These are phyloP conservation scores for Clonostachys byssicola DNA, from an alignment of 2,329 filamentous ascomycete species.

Conservation along the genomic window DNA sequence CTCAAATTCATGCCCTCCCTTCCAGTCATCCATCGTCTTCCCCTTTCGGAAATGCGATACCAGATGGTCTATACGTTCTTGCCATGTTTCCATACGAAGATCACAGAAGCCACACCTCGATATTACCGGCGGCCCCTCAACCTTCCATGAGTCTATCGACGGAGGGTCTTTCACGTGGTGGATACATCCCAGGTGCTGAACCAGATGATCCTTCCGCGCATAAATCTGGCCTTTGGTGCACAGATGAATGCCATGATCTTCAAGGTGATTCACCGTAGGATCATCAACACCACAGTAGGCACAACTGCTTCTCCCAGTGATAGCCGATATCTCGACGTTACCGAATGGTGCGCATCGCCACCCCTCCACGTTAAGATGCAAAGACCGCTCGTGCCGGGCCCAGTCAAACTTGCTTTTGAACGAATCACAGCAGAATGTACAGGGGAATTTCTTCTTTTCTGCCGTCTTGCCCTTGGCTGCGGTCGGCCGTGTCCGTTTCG, in stretches of 20 bases:
- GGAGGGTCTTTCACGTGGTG: slow-evolving; percentile 25
- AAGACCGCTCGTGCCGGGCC: slow-evolving; percentile 41
- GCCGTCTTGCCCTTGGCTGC: neutral
- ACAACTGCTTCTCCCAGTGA: slow-evolving; percentile 12
- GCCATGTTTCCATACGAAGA: slow-evolving; percentile 13
- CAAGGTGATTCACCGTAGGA: slow-evolving; percentile 12
- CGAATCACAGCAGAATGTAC: slow-evolving; percentile 2
- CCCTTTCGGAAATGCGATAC: slow-evolving; percentile 18
- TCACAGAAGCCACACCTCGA: slow-evolving; percentile 23
- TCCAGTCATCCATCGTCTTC: slow-evolving; percentile 18
- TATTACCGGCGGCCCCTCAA: slow-evolving; percentile 9
- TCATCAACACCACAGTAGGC: slow-evolving; percentile 14
- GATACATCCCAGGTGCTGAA: slow-evolving; percentile 18
- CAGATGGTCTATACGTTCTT: slow-evolving; percentile 17
- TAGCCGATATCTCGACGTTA: slow-evolving; percentile 6
- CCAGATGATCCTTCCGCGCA: slow-evolving; percentile 20
- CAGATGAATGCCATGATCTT: slow-evolving; percentile 10
- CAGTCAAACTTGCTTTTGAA: slow-evolving; percentile 6
- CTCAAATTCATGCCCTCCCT: slow-evolving; percentile 17
- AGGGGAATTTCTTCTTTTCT: neutral
- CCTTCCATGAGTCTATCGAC: slow-evolving; percentile 30
- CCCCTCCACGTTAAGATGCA: slow-evolving; percentile 34
- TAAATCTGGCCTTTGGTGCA: slow-evolving; percentile 12
- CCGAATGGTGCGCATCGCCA: slow-evolving; percentile 40
- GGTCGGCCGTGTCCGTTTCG: neutral